phyloP scores from a whole-genome alignment of 2,329 filamentous ascomycete genomes.

The Pyricularia sp. region DNA sequence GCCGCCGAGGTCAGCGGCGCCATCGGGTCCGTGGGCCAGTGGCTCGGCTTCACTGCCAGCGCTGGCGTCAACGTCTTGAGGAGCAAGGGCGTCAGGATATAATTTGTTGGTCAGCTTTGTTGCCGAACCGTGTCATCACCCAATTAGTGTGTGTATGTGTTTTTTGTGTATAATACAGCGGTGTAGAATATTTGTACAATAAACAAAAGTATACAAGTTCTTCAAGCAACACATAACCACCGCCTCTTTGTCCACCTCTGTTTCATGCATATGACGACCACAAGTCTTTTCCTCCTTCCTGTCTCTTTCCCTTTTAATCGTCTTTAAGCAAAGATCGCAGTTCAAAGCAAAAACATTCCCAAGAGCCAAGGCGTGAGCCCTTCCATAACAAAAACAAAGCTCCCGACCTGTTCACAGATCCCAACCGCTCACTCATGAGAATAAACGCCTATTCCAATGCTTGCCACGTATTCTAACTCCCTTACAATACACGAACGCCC shows the following conservation, averaged over 20 bases:
- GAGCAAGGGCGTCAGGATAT: conserved; percentile 81
- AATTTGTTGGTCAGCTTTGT: conserved; percentile 10
- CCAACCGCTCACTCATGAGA: neutral
- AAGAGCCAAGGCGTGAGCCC: neutral
- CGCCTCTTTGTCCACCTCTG: neutral
- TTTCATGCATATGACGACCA: neutral
- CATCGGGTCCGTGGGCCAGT: conserved; percentile 58
- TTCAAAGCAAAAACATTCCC: neutral
- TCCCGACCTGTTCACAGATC: neutral
- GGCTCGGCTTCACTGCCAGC: conserved; percentile 71
- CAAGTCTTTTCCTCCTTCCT: neutral
- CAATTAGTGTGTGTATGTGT: neutral
- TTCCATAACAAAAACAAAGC: neutral
- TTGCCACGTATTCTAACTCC: neutral
- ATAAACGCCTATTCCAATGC: neutral
- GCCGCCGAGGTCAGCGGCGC: conserved; percentile 51
- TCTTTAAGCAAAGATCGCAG: neutral
- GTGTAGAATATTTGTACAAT: neutral
- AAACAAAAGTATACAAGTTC: neutral
- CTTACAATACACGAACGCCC: neutral
- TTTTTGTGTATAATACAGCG: neutral
- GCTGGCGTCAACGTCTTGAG: conserved; percentile 73
- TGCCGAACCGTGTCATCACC: neutral
- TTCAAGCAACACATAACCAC: neutral
- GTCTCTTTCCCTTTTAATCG: neutral